Base-by-base conservation (phyloP, 768 basidiomycete species). In the Phylloporus sp. region DNA sequence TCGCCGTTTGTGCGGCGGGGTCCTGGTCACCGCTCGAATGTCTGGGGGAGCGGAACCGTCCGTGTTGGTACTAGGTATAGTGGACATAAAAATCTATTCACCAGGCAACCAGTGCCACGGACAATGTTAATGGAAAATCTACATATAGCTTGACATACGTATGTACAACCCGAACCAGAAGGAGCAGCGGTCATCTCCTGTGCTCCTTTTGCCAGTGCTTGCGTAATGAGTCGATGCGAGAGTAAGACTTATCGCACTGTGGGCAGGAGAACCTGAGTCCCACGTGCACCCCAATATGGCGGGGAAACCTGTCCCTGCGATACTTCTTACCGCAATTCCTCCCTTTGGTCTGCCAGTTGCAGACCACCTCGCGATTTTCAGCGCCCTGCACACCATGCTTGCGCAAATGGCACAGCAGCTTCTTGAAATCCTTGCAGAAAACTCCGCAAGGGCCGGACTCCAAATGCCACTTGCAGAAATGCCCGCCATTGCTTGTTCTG, bases 241-340 rank as follows among this genome's bases (percentile, higher is more conserved):
- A 58, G 16, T 40, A 63, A 0, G 6, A 2, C 24, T 42, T 57
- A 2, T 9, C 31, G 11, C 52, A 59, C 2, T 15, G 23, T 0
- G 15, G 3, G 40, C 55, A 61, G 10, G 13, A 0, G 9, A 46
- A 36, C 2, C 26, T 27, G 7, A 1, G 5, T 0, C 42, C 15
- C 0, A 50, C 4, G 13, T 64, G 65, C 0, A 5, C 41, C 0
- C 12, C 40, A 0, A 55, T 52, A 23, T 67, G 62, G 0, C 61
- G 55, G 0, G 42, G 38, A 6, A 56, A 34, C 0, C 7, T 32
- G 8, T 54, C 40, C 2, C 63, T 38, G 4, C 56, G 52, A 11
- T 6, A 38, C 1, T 16, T 0, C 0, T 35, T 16, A 4, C 26
- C 18, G n/a, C 61, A 63, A 12, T 0, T 0, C 0, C 23, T 22